Evolutionary conservation across 306 rosid species (phyloP).

Genomic region (Prunus mume): DNA sequence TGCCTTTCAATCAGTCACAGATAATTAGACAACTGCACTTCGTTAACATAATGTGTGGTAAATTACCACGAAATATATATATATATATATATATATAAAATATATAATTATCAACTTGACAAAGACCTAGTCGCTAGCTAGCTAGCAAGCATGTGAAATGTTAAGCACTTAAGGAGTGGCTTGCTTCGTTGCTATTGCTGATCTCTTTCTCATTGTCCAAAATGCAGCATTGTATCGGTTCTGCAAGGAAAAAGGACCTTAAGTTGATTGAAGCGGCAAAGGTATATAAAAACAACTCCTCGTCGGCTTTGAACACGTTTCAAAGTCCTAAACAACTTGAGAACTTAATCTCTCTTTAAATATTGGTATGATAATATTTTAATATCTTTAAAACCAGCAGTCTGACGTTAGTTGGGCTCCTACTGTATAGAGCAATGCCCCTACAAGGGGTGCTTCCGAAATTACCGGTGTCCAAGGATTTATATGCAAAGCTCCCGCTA

Average conservation of each 20-base stretch:
- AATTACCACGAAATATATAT: too few relatives aligned
- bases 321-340: neutral
- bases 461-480: neutral
- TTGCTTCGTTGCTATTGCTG: conserved; percentile 28
- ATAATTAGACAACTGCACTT: neutral
- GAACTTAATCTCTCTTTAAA: neutral
- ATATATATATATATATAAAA: neutral
- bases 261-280: conserved; percentile 19
- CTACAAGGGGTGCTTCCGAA: neutral
- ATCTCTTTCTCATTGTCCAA: conserved; percentile 81
- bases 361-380: neutral
- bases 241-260: conserved; percentile 44
- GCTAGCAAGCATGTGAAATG: neutral
- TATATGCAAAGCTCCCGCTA: too few relatives aligned
- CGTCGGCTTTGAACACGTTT: neutral
- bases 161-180: neutral
- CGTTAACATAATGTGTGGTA: neutral
- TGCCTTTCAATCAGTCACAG: neutral
- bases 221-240: conserved; percentile 82
- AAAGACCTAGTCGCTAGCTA: too few relatives aligned
- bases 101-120: neutral
- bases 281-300: neutral
- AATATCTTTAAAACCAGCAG: neutral
- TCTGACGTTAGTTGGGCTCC: neutral
- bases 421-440: neutral